phyloP scores from a whole-genome alignment of 768 basidiomycete species.

The Baorangia bicolor region DNA sequence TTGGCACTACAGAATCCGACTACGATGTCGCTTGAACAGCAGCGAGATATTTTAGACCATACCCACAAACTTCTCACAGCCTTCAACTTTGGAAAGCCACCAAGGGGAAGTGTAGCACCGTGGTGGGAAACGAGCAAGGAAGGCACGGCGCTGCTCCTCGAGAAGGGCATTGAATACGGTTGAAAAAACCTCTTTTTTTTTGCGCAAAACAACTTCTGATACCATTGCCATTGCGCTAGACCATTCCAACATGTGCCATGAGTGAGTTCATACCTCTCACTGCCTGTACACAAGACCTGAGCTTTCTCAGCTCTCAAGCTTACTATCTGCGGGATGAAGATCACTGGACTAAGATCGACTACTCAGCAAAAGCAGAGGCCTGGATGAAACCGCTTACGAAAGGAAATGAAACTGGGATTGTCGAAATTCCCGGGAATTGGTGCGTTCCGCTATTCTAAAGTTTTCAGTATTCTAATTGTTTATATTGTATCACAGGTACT shows the following conservation, averaged over 20 bases:
- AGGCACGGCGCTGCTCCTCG: constrained; percentile 59
- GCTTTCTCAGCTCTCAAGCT: constrained; percentile 48
- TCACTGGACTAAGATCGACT: constrained; percentile 72
- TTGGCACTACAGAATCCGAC: constrained; percentile 49
- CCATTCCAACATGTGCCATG: constrained; percentile 58
- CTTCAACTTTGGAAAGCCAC: constrained; percentile 59
- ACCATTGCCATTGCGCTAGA: constrained; percentile 31
- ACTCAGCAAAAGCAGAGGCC: constrained; percentile 49
- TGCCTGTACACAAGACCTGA: not conserved
- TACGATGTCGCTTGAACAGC: constrained; percentile 60
- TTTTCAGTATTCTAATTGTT: not conserved
- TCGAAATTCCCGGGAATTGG: constrained; percentile 73
- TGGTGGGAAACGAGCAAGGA: constrained; percentile 82
- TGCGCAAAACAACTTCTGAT: constrained; percentile 5
- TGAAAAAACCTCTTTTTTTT: not conserved
- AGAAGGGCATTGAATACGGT: constrained; percentile 77
- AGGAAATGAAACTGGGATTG: constrained; percentile 63
- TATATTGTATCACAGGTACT: constrained; percentile 42
- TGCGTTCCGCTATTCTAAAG: constrained; percentile 21
- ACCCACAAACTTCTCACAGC: constrained; percentile 63
- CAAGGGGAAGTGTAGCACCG: constrained; percentile 67
- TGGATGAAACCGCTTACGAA: constrained; percentile 76
- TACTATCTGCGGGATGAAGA: constrained; percentile 71
- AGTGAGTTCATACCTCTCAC: constrained; percentile 31
- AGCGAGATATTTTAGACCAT: constrained; percentile 67